A percentile compares a stretch with the other conserved stretches of the same genome.
Evolutionary conservation across 805 yeast genomes (phyloP).

Genomic region (Ogataea glucozyma): DNA sequence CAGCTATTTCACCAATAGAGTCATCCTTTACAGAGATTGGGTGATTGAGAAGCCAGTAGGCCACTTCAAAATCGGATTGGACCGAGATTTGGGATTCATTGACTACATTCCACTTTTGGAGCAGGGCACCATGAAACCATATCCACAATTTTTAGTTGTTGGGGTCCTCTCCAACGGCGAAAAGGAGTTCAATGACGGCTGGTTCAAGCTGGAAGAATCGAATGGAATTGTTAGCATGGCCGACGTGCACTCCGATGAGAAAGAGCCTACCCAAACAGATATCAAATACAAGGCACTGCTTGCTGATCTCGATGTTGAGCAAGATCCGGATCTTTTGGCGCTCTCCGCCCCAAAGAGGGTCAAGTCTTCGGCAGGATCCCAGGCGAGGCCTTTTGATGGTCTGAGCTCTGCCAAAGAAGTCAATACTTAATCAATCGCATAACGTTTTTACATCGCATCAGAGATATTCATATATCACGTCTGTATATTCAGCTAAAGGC

Average conservation of each 20-base stretch:
- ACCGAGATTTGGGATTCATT: conserved; percentile 18
- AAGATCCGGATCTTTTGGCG: conserved; percentile 1
- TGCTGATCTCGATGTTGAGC: not conserved
- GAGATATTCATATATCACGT: no score
- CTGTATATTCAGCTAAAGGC: no score
- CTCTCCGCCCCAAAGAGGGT: not conserved
- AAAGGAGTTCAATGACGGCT: conserved; percentile 17
- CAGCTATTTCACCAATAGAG: conserved; percentile 29
- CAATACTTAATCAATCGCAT: not conserved
- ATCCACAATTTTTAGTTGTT: conserved; percentile 30
- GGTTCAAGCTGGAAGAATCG: conserved; percentile 15
- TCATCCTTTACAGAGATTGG: conserved; percentile 36
- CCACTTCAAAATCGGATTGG: conserved; percentile 12
- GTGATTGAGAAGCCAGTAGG: conserved; percentile 14
- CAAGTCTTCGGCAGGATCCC: not conserved
- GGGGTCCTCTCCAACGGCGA: conserved; percentile 15
- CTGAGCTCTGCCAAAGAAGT: not conserved
- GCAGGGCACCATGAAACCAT: conserved; percentile 16
- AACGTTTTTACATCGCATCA: no score
- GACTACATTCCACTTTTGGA: conserved; percentile 27
- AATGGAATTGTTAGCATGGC: conserved; percentile 16
- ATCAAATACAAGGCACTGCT: conserved; percentile 2
- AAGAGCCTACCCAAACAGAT: not conserved
- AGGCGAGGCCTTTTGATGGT: not conserved
- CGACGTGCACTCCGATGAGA: conserved; percentile 13